Evolutionary conservation across 148 eudicot genomes (phyloP), one percentile per base, ranked within the genome.

Genomic region (Cornus suecica): DNA sequence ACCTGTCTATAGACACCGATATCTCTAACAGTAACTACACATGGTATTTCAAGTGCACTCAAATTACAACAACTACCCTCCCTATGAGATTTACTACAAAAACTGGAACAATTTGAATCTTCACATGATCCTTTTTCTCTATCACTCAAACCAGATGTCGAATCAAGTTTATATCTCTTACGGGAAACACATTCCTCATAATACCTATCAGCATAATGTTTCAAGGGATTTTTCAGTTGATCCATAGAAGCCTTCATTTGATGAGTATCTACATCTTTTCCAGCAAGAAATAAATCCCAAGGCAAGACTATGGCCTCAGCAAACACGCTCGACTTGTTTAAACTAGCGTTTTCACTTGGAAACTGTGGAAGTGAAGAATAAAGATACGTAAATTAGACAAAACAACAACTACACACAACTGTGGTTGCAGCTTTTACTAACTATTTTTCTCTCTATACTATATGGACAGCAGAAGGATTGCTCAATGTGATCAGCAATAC

Each of bases 251-350:
- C 24, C 1, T n/a, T 37, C 25, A 68, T 66, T 52, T 70, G 31
- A 71, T 30, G 56, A 69, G 80, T 62, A 68, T 72, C 73, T 70
- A 25, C 76, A 65, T 76, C 76, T 70, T 78, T 85, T 58, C 66
- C 74, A 68, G 72, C 32, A 77, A 92, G 41, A 74, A 76, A 69
- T 76, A 95, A 78, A 87, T 87, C 87, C 94, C 94, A 95, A 54
- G 88, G 97, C 76, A 95, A 77, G 81, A 91, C 64, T 13, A 87
- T 74, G 70, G 86, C 91, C 87, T 95, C 92, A 8, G 97, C 97
- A 87, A 87, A 88, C 68, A 80, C 69, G 83, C 79, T 80, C 48
- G 84, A 81, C 71, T 79, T 81, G 73, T 77, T 80, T 68, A 86
- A 76, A 68, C 70, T 58, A 74, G 60, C 78, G 67, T 76, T 69